Base-by-base conservation (phyloP, 139 green algal genomes). In the Zygnema cylindricum region DNA sequence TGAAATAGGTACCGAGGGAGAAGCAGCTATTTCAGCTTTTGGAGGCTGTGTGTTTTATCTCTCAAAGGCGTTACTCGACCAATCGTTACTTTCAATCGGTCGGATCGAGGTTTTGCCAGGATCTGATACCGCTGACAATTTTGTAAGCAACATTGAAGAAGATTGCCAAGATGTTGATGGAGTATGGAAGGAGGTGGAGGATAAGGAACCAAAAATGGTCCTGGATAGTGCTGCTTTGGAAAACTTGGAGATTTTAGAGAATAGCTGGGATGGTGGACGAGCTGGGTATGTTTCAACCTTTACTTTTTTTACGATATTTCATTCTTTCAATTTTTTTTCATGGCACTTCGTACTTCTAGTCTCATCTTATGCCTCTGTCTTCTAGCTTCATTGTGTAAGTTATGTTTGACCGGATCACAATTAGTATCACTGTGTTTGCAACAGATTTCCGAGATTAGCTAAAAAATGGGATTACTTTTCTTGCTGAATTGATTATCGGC, bases 211-310 rank as follows among this genome's bases (percentile, higher is more conserved):
- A 33, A 93, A 94, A 89, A 94, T 98, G 93, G 57, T 92, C 22
- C 91, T 99, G 39, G 97, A 99, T 87, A 97, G 96, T 7, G 93
- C 97, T 11, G 97, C 97, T 1, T 93, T 99, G 43, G 95, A 98
- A 77, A 97, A 96, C 81, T 93, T 99, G 41, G 97, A 99, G 40
- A 91, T 91, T n/a, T 86, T 99, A 39, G 96, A 98, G 89, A 98
- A 97, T 89, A 91, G 77, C 69, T 25, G 16, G 0, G 92, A 97
- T 21, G 97, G 97, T 36, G 95, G 92, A 49, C 76, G 77, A 1
- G 33, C 71, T 33, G 97, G 97, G 81, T 87, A 11, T 69, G 81
- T 84, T n/a, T 33, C n/a, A 82, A 25, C n/a, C 75, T 82, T 25
- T 82, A 82, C 75, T 32, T 82, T 32, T 82, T 25, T 82, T 25